Percentiles rank a stretch among this genome's conserved stretches.
Conservation (phyloP, 2,329 filamentous ascomycete genomes). For the Leptographium lundbergii region DNA sequence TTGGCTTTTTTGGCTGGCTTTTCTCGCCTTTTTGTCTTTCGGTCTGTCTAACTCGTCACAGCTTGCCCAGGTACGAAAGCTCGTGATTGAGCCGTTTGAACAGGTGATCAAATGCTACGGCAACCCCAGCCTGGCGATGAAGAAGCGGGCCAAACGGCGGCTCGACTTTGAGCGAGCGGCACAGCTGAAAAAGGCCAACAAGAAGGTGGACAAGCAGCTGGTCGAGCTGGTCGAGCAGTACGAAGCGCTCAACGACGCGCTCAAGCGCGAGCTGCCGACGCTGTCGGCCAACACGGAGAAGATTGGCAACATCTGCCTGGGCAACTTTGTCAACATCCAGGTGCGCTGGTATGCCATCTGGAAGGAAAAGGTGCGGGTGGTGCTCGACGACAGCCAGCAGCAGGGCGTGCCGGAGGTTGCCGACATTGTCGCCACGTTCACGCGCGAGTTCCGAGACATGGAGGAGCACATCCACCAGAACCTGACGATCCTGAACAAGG, state of each 20-base stretch:
- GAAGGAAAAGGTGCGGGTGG: constrained; percentile 67
- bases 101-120: constrained; percentile 43
- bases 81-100: constrained; percentile 59
- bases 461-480: constrained; percentile 54
- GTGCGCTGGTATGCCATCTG: constrained; percentile 71
- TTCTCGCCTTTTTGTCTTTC: not conserved
- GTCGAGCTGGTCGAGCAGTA: constrained; percentile 80
- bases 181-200: constrained; percentile 63
- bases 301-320: constrained; percentile 70
- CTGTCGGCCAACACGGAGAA: constrained; percentile 72
- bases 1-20: too few relatives aligned
- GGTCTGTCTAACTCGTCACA: constrained; percentile 17
- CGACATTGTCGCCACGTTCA: constrained; percentile 67
- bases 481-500: constrained; percentile 62
- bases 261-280: constrained; percentile 83
- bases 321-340: constrained; percentile 76
- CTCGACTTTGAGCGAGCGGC: constrained; percentile 77
- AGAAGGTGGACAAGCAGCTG: constrained; percentile 78
- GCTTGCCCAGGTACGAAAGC: constrained; percentile 57
- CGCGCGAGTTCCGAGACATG: constrained; percentile 63
- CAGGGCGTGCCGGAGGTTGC: constrained; percentile 49
- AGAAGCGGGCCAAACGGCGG: constrained; percentile 87
- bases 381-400: constrained; percentile 45
- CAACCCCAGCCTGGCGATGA: constrained; percentile 78
- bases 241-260: constrained; percentile 76